A percentile compares a stretch with the other conserved stretches of the same genome.
These are phyloP conservation scores for Stephanodiscus triporus DNA, from an alignment of 108 stramenopile genomes.

Conservation along the genomic window DNA sequence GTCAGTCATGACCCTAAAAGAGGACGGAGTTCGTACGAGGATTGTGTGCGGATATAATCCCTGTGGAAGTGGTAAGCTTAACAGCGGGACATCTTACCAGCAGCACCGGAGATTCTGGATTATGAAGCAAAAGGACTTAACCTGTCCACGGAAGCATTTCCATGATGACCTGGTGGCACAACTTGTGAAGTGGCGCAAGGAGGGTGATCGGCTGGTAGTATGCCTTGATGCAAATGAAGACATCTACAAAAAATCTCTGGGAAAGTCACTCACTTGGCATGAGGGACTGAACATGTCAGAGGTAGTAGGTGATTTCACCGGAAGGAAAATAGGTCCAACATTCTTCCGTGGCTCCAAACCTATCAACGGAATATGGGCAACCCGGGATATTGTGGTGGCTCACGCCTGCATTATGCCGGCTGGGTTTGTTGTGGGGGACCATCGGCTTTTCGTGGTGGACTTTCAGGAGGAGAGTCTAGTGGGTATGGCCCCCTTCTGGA, in stretches of 20 bases:
- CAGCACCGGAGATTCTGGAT: background rate
- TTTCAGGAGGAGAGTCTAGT: background rate
- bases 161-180: background rate
- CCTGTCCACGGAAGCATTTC: background rate
- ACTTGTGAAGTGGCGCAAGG: background rate
- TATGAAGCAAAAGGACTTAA: background rate
- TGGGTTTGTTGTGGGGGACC: conserved; percentile 19
- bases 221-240: conserved; percentile 22
- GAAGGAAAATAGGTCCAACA: conserved; percentile 11
- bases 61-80: background rate
- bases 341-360: conserved; percentile 2
- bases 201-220: conserved; percentile 16
- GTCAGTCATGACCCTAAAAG: conserved; percentile 7
- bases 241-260: background rate
- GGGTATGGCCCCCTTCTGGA: background rate
- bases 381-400: background rate
- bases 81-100: background rate
- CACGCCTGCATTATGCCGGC: conserved; percentile 17
- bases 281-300: conserved; percentile 11
- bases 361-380: conserved; percentile 8
- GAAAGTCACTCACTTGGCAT: background rate
- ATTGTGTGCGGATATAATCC: background rate
- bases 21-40: background rate
- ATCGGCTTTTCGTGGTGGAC: conserved; percentile 9
- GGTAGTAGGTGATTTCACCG: conserved; percentile 2